phyloP scores from a whole-genome alignment of 225 moss, liverwort and hornwort species.

The Marchantia polymorpha region DNA sequence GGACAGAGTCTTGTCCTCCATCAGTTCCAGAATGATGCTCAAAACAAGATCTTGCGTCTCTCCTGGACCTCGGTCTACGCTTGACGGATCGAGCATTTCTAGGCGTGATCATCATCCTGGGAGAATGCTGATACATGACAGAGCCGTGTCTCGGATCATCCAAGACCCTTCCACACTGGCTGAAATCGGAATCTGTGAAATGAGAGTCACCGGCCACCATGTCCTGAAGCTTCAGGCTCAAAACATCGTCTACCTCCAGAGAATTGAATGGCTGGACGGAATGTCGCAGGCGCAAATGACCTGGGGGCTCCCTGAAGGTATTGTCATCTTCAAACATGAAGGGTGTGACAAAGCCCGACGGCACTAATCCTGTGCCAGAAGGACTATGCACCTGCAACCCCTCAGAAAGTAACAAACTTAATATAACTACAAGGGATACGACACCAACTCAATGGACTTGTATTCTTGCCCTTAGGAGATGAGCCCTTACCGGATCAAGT shows the following conservation, averaged over 20 bases:
- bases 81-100: conserved; percentile 70
- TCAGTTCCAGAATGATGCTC: conserved; percentile 59
- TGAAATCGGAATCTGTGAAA: conserved; percentile 40
- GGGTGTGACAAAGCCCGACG: conserved; percentile 60
- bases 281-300: conserved; percentile 64
- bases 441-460: neutral
- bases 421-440: neutral
- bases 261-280: conserved; percentile 63
- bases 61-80: conserved; percentile 83
- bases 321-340: conserved; percentile 89
- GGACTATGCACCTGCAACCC: conserved; percentile 78
- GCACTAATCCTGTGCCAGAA: conserved; percentile 53
- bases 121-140: conserved; percentile 50
- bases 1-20: conserved; percentile 32
- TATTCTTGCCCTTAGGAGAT: neutral
- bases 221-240: conserved; percentile 80
- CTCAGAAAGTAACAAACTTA: conserved; percentile 3
- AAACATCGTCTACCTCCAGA: conserved; percentile 75
- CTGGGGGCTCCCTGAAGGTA: conserved; percentile 64
- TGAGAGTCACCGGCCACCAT: conserved; percentile 61
- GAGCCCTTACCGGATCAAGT: neutral
- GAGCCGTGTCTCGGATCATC: conserved; percentile 42
- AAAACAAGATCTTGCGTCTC: conserved; percentile 78
- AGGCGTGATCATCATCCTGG: conserved; percentile 50
- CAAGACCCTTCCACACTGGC: conserved; percentile 38